Evolutionary conservation across 1,284 basidiomycete genomes (phyloP), one percentile per base, ranked within the genome.

Genomic region (Sanghuangporus sanghuang): DNA sequence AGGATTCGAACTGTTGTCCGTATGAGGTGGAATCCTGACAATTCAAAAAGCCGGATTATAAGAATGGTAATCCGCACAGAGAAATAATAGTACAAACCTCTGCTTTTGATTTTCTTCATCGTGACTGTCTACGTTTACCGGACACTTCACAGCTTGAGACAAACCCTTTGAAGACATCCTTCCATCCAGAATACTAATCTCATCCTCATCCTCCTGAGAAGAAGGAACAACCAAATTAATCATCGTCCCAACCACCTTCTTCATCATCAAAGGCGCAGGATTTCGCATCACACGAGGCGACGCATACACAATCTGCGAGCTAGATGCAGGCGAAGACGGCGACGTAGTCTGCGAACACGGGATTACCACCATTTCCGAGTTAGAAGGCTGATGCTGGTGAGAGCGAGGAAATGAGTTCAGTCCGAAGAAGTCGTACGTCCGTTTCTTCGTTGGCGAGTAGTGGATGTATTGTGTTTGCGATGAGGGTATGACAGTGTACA

Each of bases 171-270:
- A 6, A 48, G 48, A 39, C 14, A 35, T 42, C 38, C 14, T 12
- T 7, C 16, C 57, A 44, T 57, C 55, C 14, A 27, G 14, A n/a
- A 61, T 50, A 32, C 46, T 57, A n/a, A 65, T 38, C 32, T 65
- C 64, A n/a, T 39, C 16, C 49, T 65, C 64, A n/a, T 65, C 64
- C 49, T 63, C 61, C 42, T 65, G 64, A 39, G 64, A 65, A 9
- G 64, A 63, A 11, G 64, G 64, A 3, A 65, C 56, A 9, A 62
- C 57, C 39, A 61, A n/a, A 39, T 57, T 57, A n/a, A 50, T n/a
- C 14, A 8, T 27, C 5, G 18, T 7, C n/a, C 49, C 59, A 11
- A 16, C 11, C 9, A n/a, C 50, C 21, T 23, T 35, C 18, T 6
- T 12, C 18, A 21, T 62, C 18, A 57, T 42, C 14, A 62, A 32